Evolutionary conservation across 768 basidiomycete species (phyloP), one percentile per base, ranked within the genome.

Genomic region (Paxillus involutus): DNA sequence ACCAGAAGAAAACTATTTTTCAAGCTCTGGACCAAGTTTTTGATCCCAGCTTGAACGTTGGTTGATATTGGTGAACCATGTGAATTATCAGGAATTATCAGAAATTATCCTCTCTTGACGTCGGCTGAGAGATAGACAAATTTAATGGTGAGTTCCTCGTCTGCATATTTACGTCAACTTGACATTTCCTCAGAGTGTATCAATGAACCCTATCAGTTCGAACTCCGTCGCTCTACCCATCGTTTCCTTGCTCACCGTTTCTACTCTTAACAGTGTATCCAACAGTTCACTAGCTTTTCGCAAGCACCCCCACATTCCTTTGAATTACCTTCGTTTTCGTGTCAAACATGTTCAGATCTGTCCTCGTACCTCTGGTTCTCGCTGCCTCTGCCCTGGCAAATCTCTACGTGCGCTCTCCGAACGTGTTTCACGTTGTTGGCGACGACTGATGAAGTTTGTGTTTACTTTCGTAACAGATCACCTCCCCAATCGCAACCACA

Each of bases 331-430:
- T 69, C 67, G 1, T 51, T 59, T 41, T 26, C 6, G 19, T 24
- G 36, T n/a, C 5, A 30, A 72, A 66, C 66, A 86, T 87, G 84
- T 77, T 86, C 71, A 6, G 26, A 26, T 61, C 80, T 49, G 60
- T 71, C 49, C 40, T 84, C 58, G 59, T 83, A 56, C 59, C 79
- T 56, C 75, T 86, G 58, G 76, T 78, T 52, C 71, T 84, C 55
- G 74, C 80, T 49, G 73, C 79, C 32, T 78, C 82, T 43, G 78
- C 79, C 26, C 66, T 82, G 48, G 87, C 82, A 44, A 81, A 62
- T 46, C 73, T 87, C 59, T 84, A 75, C 58, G 86, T 88, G 63
- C 41, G 80, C 75, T 49, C 43, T 36, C 44, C n/a, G 21, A 55
- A 8, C 21, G 29, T n/a, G 14, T 47, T 19, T 26, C 39, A 9